Evolutionary conservation across 495 filamentous ascomycete species (phyloP).

Genomic region (Trichoderma gamsii): DNA sequence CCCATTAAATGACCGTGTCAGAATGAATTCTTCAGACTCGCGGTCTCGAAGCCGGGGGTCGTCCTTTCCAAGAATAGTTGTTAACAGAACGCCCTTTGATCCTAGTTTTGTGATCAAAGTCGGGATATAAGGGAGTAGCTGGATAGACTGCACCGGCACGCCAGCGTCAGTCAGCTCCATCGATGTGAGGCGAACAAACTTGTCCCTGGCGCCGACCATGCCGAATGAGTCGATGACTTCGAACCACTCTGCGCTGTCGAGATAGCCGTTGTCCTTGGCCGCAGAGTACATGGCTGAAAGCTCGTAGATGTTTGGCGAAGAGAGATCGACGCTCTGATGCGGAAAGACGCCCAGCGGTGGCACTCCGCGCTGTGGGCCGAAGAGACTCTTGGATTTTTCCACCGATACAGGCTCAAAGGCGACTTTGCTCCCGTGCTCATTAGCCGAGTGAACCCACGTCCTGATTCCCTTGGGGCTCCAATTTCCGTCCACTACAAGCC

Average conservation of each 20-base stretch:
- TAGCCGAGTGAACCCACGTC: constrained; percentile 56
- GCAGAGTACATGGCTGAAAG: constrained; percentile 65
- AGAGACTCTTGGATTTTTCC: constrained; percentile 66
- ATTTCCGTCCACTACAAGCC: constrained; percentile 78
- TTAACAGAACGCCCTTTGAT: constrained; percentile 67
- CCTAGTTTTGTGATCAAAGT: constrained; percentile 82
- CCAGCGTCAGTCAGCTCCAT: constrained; percentile 65
- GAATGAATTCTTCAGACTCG: constrained; percentile 58
- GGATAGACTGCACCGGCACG: constrained; percentile 71
- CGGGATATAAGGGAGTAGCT: constrained; percentile 81
- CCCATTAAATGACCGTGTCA: constrained; percentile 50
- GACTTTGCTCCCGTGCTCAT: constrained; percentile 47
- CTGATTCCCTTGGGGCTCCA: constrained; percentile 59
- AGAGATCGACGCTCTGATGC: constrained; percentile 55
- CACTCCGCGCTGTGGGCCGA: constrained; percentile 37
- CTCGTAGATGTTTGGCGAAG: constrained; percentile 79
- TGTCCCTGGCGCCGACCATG: constrained; percentile 53
- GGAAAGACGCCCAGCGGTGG: constrained; percentile 51
- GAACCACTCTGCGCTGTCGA: constrained; percentile 73
- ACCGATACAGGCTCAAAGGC: constrained; percentile 89
- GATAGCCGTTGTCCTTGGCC: constrained; percentile 56
- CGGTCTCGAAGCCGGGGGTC: constrained; percentile 57
- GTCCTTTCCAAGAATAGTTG: constrained; percentile 58
- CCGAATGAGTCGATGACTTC: constrained; percentile 69
- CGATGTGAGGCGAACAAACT: constrained; percentile 56